These are phyloP conservation scores for Termitomyces sp. DNA, from an alignment of 768 basidiomycete genomes.

Conservation along the genomic window DNA sequence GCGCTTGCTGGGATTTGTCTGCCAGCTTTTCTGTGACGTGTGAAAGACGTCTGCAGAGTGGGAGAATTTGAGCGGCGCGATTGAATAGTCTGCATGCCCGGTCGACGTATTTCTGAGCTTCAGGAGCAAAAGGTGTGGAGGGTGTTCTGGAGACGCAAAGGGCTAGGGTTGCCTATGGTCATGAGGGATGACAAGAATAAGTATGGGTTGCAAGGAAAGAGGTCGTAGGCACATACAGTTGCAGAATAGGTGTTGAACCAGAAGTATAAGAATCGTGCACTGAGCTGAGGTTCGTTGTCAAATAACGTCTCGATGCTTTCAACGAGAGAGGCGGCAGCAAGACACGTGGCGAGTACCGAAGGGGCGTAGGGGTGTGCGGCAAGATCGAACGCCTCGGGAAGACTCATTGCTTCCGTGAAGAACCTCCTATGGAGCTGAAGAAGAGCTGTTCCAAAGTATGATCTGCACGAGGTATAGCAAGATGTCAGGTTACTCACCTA, in stretches of 20 bases:
- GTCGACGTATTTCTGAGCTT: slow-evolving; percentile 58
- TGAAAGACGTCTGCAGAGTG: slow-evolving; percentile 50
- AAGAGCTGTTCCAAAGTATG: slow-evolving; percentile 36
- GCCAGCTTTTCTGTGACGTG: slow-evolving; percentile 34
- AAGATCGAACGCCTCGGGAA: slow-evolving; percentile 47
- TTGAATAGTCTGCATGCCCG: slow-evolving; percentile 51
- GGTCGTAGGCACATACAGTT: slow-evolving; percentile 39
- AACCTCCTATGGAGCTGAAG: slow-evolving; percentile 63
- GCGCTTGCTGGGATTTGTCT: slow-evolving; percentile 43
- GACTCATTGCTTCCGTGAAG: slow-evolving; percentile 61
- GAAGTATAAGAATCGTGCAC: slow-evolving; percentile 60
- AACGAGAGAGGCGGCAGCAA: slow-evolving; percentile 52
- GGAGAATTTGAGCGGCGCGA: slow-evolving; percentile 51
- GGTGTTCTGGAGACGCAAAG: slow-evolving; percentile 61
- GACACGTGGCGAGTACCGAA: slow-evolving; percentile 66
- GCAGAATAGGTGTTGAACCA: slow-evolving; percentile 76
- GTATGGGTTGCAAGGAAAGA: background rate
- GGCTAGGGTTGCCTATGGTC: slow-evolving; percentile 51
- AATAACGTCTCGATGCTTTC: slow-evolving; percentile 50
- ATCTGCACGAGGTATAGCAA: background rate
- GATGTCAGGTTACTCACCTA: slow-evolving; percentile 34
- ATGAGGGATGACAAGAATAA: background rate
- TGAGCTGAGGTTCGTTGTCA: slow-evolving; percentile 52
- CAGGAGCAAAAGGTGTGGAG: slow-evolving; percentile 47
- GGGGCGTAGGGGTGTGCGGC: slow-evolving; percentile 54